phyloP scores from a whole-genome alignment of 257 asterid species.

The Solanum stenotomum region DNA sequence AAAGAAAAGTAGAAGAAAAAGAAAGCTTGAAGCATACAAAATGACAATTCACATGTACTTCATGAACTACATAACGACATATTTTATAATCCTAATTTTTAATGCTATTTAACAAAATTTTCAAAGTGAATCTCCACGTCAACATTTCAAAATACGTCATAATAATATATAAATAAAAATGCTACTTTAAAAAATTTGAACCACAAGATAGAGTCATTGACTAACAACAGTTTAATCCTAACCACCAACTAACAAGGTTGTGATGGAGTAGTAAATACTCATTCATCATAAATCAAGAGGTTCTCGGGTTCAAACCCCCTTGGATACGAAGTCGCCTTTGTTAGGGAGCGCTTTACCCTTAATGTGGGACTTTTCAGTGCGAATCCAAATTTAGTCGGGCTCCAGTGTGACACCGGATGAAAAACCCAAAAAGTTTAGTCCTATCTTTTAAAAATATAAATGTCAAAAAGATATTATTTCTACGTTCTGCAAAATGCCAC shows the following conservation, averaged over 20 bases:
- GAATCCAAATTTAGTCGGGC: too few relatives aligned
- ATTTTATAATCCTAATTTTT: background rate
- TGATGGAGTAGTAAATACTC: too few relatives aligned
- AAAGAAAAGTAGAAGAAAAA: background rate
- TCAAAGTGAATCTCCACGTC: background rate
- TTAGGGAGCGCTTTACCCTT: fast-evolving
- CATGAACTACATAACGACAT: background rate
- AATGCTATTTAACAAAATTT: background rate
- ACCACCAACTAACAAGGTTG: too few relatives aligned
- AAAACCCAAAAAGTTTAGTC: background rate
- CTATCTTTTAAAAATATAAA: background rate
- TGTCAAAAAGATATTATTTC: background rate
- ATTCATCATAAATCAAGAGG: too few relatives aligned
- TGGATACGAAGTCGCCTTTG: too few relatives aligned
- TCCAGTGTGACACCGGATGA: too few relatives aligned
- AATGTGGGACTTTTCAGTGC: too few relatives aligned
- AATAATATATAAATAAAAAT: background rate
- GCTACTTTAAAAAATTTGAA: background rate
- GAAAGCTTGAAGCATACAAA: background rate
- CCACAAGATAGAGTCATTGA: background rate
- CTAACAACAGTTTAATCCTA: background rate
- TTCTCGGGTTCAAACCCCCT: too few relatives aligned
- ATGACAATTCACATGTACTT: background rate
- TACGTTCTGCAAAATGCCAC: background rate
- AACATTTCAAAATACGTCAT: background rate